Evolutionary conservation across 2,329 filamentous ascomycete species (phyloP).

Genomic region (Aspergillus transmontanensis): DNA sequence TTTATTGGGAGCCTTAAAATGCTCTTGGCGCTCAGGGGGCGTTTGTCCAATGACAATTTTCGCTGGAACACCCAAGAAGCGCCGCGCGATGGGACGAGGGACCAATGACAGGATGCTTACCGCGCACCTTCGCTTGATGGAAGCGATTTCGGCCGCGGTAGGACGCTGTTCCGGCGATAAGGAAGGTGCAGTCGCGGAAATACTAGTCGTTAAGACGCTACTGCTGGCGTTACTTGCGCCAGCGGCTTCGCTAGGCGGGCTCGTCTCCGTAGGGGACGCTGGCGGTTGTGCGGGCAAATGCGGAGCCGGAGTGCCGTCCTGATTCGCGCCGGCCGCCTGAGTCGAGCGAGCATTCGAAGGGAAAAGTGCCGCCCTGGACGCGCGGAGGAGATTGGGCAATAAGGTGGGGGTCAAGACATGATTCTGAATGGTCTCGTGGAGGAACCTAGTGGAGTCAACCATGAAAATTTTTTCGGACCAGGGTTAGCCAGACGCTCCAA

Average conservation of each 20-base stretch:
- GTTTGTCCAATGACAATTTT: constrained; percentile 8
- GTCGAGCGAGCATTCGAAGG: constrained; percentile 78
- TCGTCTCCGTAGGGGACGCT: constrained; percentile 19
- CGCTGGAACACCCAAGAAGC: constrained; percentile 44
- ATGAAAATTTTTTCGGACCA: constrained; percentile 8
- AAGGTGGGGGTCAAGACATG: constrained; percentile 65
- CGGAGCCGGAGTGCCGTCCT: constrained; percentile 18
- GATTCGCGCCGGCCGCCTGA: constrained; percentile 36
- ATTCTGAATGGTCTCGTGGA: constrained; percentile 56
- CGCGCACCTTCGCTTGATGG: constrained; percentile 50
- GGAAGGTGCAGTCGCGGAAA: constrained; percentile 16
- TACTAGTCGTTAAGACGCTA: constrained; percentile 18
- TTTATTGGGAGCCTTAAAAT: background rate
- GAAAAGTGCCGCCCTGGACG: constrained; percentile 77
- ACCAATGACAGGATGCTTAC: constrained; percentile 44
- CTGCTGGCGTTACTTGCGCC: constrained; percentile 25
- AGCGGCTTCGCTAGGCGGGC: constrained; percentile 18
- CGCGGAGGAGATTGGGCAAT: constrained; percentile 61
- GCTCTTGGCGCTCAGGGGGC: constrained; percentile 5
- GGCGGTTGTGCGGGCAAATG: constrained; percentile 27
- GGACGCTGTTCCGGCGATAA: constrained; percentile 23
- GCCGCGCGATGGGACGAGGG: constrained; percentile 46
- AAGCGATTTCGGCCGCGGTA: constrained; percentile 36
- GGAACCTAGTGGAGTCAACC: constrained; percentile 38
- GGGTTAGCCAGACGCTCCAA: constrained; percentile 3